A percentile compares a stretch with the other conserved stretches of the same genome.
Conservation (phyloP, 169 alveolate genomes). For the Plasmodium gaboni region DNA sequence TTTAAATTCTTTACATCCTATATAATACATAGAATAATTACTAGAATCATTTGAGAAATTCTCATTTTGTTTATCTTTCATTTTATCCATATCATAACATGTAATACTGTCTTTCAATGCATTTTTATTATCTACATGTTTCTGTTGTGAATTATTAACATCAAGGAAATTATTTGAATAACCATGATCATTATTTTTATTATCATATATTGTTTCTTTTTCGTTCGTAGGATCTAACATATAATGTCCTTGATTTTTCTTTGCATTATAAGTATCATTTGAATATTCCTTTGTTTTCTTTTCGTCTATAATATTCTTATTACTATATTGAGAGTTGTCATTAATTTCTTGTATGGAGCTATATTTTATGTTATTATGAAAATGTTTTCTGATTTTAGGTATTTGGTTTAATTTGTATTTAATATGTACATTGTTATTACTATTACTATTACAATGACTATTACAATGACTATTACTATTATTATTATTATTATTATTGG, state of each 20-base stretch:
- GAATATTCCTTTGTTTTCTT: slow-evolving; percentile 7
- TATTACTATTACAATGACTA: too few relatives aligned
- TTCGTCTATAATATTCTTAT: slow-evolving; percentile 2
- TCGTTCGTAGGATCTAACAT: neutral
- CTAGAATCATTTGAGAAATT: slow-evolving; percentile 1
- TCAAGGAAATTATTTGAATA: neutral
- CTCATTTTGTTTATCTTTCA: neutral
- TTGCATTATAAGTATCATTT: slow-evolving; percentile 13
- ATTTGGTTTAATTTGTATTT: slow-evolving; percentile 48
- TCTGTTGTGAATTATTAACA: neutral
- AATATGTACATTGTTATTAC: slow-evolving; percentile 19
- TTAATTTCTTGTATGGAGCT: slow-evolving; percentile 75
- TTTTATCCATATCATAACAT: neutral
- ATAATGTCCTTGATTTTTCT: neutral
- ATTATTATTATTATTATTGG: too few relatives aligned
- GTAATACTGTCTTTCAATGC: too few relatives aligned
- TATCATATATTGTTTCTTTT: neutral
- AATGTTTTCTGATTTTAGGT: slow-evolving; percentile 29
- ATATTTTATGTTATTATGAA: slow-evolving; percentile 38
- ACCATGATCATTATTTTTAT: slow-evolving; percentile 12
- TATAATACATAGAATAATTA: slow-evolving; percentile 54
- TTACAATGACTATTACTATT: too few relatives aligned
- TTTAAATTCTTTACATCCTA: slow-evolving; percentile 74
- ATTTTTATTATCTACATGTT: neutral
- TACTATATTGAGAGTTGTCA: slow-evolving; percentile 3